Evolutionary conservation across 306 rosid species (phyloP), one percentile per base, ranked within the genome.

Genomic region (Trifolium subterraneum): DNA sequence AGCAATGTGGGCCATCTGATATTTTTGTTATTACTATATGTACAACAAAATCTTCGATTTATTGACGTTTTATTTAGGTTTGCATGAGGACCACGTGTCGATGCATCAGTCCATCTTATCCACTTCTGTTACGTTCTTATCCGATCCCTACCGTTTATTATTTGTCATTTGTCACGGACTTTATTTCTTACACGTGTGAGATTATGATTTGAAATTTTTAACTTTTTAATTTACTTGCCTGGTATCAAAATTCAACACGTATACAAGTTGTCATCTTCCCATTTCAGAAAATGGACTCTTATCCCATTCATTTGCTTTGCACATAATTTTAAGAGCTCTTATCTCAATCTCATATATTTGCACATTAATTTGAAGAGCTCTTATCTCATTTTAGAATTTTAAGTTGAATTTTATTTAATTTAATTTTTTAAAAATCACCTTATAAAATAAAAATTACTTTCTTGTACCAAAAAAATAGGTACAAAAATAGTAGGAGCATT

Each of bases 211-310:
- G 36, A 19, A 13, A 15, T 3, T 20, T 29, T n/a, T 10, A n/a
- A 52, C 6, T 27, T 27, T 64, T 55, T 18, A 3, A 12, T 56
- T 23, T 12, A 56, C 63, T 31, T 16, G 2, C 11, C 0, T 59
- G 25, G 12, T 7, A 29, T 68, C 48, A 47, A 44, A 58, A 54
- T 23, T 44, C 48, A 41, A 55, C 80, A 67, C 68, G 68, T 65
- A 36, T 65, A 36, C 19, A 65, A 64, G 16, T 11, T 64, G 31
- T 31, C 29, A 10, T 6, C 29, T 36, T 39, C 50, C 1, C 48
- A 18, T 63, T 62, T 36, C 45, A 13, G 4, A 12, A 5, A 13
- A 44, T 12, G 1, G 7, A 4, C n/a, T 12, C n/a, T 44, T 44
- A 36, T 36, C 2, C 1, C 39, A 6, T 35, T 35, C 9, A 35